Percentiles rank a stretch among this genome's conserved stretches.
Evolutionary conservation across 2,329 filamentous ascomycete genomes (phyloP).

Genomic region (Botryotinia narcissicola): DNA sequence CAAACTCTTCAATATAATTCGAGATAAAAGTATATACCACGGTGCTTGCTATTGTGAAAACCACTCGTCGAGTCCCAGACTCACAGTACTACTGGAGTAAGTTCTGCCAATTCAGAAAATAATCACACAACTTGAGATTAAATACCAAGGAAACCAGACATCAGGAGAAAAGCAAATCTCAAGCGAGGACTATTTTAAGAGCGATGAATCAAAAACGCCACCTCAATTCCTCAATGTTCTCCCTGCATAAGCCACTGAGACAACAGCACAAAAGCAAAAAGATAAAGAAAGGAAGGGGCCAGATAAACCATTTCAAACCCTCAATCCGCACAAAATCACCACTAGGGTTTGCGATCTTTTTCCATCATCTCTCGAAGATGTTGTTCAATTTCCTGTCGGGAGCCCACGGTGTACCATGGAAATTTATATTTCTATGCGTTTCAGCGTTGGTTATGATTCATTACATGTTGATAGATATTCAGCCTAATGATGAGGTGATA

Average conservation of each 20-base stretch:
- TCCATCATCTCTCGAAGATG: constrained; percentile 7
- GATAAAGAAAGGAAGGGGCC: not conserved
- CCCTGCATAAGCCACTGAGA: constrained; percentile 5
- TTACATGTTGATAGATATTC: constrained; percentile 14
- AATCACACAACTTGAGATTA: not conserved
- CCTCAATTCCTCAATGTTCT: constrained; percentile 9
- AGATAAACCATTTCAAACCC: not conserved
- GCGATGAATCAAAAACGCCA: not conserved
- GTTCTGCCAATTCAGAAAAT: not conserved
- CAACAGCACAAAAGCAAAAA: constrained; percentile 5
- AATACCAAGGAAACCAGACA: not conserved
- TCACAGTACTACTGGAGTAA: not conserved
- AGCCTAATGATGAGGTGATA: not conserved
- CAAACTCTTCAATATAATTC: not conserved
- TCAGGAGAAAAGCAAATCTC: not conserved
- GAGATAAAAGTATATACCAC: not conserved
- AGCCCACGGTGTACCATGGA: constrained; percentile 17
- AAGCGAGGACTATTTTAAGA: constrained; percentile 10
- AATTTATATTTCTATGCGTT: constrained; percentile 12
- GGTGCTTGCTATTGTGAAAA: too few species aligned
- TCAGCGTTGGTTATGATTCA: constrained; percentile 14
- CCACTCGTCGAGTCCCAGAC: not conserved
- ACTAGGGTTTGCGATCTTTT: not conserved
- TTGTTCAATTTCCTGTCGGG: constrained; percentile 4
- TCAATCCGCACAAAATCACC: not conserved